Base-by-base conservation (phyloP, 2,329 filamentous ascomycete genomes). In the Byssothecium circinans region DNA sequence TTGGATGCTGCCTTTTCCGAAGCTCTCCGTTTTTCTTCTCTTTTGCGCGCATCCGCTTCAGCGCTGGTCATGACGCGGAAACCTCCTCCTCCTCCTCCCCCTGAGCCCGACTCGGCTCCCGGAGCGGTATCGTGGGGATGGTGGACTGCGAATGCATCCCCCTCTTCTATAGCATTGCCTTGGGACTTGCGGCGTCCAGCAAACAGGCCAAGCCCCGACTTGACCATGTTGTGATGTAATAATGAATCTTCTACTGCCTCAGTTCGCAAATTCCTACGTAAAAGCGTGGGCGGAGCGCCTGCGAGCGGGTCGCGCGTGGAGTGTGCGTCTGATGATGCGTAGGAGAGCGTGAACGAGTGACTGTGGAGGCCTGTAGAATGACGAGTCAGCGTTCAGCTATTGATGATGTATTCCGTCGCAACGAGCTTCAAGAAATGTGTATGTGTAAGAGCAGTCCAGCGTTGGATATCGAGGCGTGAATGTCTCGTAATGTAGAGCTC, bases 121-220 rank as follows among this genome's bases (percentile, higher is more conserved):
- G 59, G 52, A 7, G 57, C 40, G n/a, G 49, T 47, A 30, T 65
- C 48, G 20, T 55, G 51, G 19, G 45, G 29, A 49, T 40, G 19
- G 56, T 43, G 29, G 14, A 12, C 29, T 14, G 29, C 29, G 14
- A 32, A 32, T 32, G 29, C 12, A 8, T 55, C 52, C 4, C 45
- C 19, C 5, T 69, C 64, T 10, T 71, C 68, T 27, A 72, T 52
- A 18, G 54, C 58, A 47, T 71, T 70, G 43, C 65, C 61, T 43
- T 65, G 60, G 19, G 69, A 72, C 60, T 71, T 72, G 23, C 69
- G 63, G 22, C 69, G 68, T 40, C 52, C 58, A 25, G 55, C 65
- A 49, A 70, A 66, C 47, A 68, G 57, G 15, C 62, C 60, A 14
- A 70, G 57, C 8, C 59, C 58, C 23, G 65, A 59, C 58, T 65